phyloP scores from a whole-genome alignment of 2,329 filamentous ascomycete genomes.

The Knoxdaviesia proteae region DNA sequence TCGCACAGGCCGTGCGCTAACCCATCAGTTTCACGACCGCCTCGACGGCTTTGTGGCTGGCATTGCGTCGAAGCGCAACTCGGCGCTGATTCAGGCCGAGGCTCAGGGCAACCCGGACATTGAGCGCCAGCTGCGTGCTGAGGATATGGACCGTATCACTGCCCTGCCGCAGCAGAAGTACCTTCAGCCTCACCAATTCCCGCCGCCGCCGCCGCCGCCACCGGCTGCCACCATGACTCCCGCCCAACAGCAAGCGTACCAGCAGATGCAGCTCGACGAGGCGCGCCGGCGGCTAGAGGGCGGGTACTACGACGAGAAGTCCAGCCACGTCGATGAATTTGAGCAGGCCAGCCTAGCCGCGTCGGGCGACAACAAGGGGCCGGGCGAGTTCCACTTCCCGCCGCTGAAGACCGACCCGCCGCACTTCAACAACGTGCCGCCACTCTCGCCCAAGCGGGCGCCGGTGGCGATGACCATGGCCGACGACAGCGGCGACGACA shows the following conservation, averaged over 20 bases:
- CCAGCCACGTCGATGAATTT: neutral
- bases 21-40: slow-evolving; percentile 62
- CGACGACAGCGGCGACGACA: slow-evolving; percentile 6
- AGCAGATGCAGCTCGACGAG: slow-evolving; percentile 1
- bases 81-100: slow-evolving; percentile 62
- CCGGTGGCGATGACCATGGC: neutral
- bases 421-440: slow-evolving; percentile 37
- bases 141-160: slow-evolving; percentile 70
- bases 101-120: slow-evolving; percentile 59
- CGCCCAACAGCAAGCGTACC: slow-evolving; percentile 6
- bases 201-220: slow-evolving; percentile 11
- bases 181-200: slow-evolving; percentile 28
- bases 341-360: slow-evolving; percentile 22
- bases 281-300: neutral
- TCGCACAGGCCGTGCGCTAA: slow-evolving; percentile 34
- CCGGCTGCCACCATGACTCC: slow-evolving; percentile 7
- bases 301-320: slow-evolving; percentile 1
- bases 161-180: slow-evolving; percentile 53
- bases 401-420: slow-evolving; percentile 27
- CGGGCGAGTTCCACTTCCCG: slow-evolving; percentile 34
- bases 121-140: slow-evolving; percentile 57
- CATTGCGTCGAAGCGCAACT: slow-evolving; percentile 72
- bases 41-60: slow-evolving; percentile 75
- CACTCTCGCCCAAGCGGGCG: slow-evolving; percentile 17
- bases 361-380: slow-evolving; percentile 20